Conservation (phyloP, 208 protist species). For the Trypanosoma melophagium region DNA sequence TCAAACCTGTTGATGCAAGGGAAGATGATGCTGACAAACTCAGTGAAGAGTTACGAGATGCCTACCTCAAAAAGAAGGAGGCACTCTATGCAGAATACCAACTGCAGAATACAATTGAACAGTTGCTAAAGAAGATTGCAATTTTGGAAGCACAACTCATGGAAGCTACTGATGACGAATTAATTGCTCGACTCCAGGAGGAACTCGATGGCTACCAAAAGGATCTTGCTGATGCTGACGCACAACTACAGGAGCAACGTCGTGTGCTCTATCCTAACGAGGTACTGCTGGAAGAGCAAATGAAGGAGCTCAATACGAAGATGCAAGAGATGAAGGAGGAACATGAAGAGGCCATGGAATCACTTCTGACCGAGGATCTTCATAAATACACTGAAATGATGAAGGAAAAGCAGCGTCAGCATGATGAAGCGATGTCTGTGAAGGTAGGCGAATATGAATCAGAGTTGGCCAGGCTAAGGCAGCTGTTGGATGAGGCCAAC, state of each 20-base stretch:
- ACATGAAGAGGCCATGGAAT: slow-evolving; percentile 72
- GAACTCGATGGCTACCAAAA: slow-evolving; percentile 63
- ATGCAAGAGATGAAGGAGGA: slow-evolving; percentile 73
- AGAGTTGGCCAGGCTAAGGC: slow-evolving; percentile 6
- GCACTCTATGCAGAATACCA: slow-evolving; percentile 75
- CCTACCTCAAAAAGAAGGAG: slow-evolving; percentile 76
- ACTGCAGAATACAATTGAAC: slow-evolving; percentile 61
- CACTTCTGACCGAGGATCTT: slow-evolving; percentile 52
- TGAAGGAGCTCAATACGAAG: slow-evolving; percentile 62
- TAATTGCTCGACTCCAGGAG: slow-evolving; percentile 52
- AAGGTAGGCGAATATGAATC: slow-evolving; percentile 4
- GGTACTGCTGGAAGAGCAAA: slow-evolving; percentile 59
- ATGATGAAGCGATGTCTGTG: slow-evolving; percentile 18
- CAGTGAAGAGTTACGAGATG: slow-evolving; percentile 48
- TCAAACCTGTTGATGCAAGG: slow-evolving; percentile 38
- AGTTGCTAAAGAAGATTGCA: slow-evolving; percentile 57
- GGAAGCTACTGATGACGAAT: slow-evolving; percentile 48
- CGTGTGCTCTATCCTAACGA: slow-evolving; percentile 74
- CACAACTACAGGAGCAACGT: slow-evolving; percentile 54
- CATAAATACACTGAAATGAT: slow-evolving; percentile 34
- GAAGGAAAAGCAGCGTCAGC: slow-evolving; percentile 11
- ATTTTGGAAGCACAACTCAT: slow-evolving; percentile 64
- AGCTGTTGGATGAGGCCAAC: slow-evolving; percentile 12
- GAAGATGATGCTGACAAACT: slow-evolving; percentile 41
- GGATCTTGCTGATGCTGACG: slow-evolving; percentile 55